Evolutionary conservation across 1,284 basidiomycete genomes (phyloP).

Genomic region (Tilletiaria anomala): DNA sequence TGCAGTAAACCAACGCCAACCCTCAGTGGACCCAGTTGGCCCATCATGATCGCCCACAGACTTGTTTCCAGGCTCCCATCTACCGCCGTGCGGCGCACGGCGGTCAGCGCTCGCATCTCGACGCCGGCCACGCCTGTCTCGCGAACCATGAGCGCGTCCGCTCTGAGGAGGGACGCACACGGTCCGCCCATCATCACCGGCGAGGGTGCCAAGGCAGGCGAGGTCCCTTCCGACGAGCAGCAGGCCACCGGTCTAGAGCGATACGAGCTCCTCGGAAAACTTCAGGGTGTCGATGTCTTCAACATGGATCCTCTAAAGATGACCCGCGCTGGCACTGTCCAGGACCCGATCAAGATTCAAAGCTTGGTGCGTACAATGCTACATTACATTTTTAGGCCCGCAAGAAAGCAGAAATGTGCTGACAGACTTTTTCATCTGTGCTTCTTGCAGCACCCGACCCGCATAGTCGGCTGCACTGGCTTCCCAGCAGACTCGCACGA

Average conservation of each 20-base stretch:
- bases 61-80: no score
- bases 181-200: conserved; percentile 61
- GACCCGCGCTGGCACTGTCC: conserved; percentile 71
- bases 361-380: conserved; percentile 71
- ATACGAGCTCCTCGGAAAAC: conserved; percentile 73
- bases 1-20: no score
- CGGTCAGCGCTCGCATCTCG: no score
- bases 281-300: conserved; percentile 80
- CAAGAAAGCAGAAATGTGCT: no score
- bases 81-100: no score
- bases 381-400: no score
- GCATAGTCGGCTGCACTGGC: conserved; percentile 36
- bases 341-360: conserved; percentile 72
- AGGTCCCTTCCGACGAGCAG: conserved; percentile 66
- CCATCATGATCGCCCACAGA: no score
- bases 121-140: no score
- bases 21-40: no score
- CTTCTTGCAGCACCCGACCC: conserved; percentile 26
- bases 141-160: no score
- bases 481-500: conserved; percentile 37
- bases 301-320: conserved; percentile 74
- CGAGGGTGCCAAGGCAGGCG: conserved; percentile 57
- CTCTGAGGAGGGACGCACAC: no score
- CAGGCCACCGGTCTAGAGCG: conserved; percentile 95
- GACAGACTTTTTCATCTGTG: not conserved